Conservation (phyloP, 768 basidiomycete genomes). For the Pulveroboletus sp. region DNA sequence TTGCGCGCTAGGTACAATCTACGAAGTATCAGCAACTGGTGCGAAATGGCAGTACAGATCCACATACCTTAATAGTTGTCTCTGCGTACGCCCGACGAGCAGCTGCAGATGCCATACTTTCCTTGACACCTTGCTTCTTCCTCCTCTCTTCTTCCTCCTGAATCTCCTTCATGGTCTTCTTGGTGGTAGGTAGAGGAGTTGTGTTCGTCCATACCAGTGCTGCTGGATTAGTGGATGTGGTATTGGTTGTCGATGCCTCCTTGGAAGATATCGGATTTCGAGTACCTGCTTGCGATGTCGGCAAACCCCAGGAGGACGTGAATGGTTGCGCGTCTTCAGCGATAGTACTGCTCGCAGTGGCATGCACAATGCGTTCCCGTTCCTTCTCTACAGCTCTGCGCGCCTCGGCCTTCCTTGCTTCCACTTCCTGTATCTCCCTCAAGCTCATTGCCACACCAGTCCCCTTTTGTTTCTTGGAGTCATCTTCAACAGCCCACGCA, state of each 20-base stretch:
- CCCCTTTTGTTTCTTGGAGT: slow-evolving; percentile 51
- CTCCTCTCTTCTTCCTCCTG: slow-evolving; percentile 94
- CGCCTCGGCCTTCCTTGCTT: slow-evolving; percentile 74
- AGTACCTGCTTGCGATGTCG: slow-evolving; percentile 73
- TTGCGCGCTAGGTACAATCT: slow-evolving; percentile 32
- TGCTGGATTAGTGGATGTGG: slow-evolving; percentile 31
- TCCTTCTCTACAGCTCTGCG: slow-evolving; percentile 74
- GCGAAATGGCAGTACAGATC: background rate
- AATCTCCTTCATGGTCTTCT: slow-evolving; percentile 98
- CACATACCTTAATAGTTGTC: slow-evolving; percentile 63
- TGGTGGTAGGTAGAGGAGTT: slow-evolving; percentile 49
- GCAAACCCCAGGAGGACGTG: slow-evolving; percentile 79
- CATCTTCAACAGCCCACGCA: slow-evolving; percentile 69
- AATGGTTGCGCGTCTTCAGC: slow-evolving; percentile 58
- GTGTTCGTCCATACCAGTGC: slow-evolving; percentile 72
- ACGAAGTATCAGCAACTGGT: slow-evolving; percentile 5
- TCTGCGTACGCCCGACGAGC: slow-evolving; percentile 77
- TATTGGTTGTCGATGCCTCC: slow-evolving; percentile 32
- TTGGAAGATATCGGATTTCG: slow-evolving; percentile 41
- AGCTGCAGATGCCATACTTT: slow-evolving; percentile 52
- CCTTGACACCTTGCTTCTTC: slow-evolving; percentile 64
- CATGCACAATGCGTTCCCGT: slow-evolving; percentile 56
- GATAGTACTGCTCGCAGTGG: slow-evolving; percentile 35
- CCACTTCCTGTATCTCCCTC: slow-evolving; percentile 93
- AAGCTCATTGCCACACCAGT: slow-evolving; percentile 56